Evolutionary conservation across 2,329 filamentous ascomycete genomes (phyloP).

Genomic region (Neonectria punicea): DNA sequence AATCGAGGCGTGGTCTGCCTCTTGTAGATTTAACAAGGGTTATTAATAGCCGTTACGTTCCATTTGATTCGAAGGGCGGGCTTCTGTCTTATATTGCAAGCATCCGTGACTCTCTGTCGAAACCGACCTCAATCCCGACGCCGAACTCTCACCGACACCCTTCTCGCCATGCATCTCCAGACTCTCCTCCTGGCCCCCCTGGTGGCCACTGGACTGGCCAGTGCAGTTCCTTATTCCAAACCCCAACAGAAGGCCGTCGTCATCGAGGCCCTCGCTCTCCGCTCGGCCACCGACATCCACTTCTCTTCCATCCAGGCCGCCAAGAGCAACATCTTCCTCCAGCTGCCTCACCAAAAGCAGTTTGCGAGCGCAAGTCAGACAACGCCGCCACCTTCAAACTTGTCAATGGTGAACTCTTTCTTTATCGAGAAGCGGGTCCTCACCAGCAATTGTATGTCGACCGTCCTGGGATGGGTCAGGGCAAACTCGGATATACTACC

Average conservation of each 20-base stretch:
- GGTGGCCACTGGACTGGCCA: background rate
- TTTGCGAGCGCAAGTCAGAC: slow-evolving; percentile 55
- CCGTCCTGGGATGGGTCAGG: slow-evolving; percentile 68
- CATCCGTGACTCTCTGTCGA: background rate
- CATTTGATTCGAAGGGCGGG: background rate
- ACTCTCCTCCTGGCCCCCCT: background rate
- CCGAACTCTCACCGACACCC: background rate
- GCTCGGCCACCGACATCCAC: slow-evolving; percentile 61
- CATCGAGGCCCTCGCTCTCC: slow-evolving; percentile 63
- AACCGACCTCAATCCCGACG: background rate
- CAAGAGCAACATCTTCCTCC: slow-evolving; percentile 55
- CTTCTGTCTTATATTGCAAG: background rate
- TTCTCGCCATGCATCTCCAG: background rate
- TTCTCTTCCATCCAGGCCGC: slow-evolving; percentile 57
- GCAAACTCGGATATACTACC: slow-evolving; percentile 63
- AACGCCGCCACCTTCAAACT: slow-evolving; percentile 63
- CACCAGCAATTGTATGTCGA: slow-evolving; percentile 64
- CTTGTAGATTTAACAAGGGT: too few relatives aligned
- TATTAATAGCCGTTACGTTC: background rate
- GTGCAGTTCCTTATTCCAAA: background rate
- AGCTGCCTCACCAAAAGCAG: slow-evolving; percentile 58
- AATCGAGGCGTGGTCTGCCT: too few relatives aligned
- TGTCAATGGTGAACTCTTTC: slow-evolving; percentile 55
- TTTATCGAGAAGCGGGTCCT: slow-evolving; percentile 53
- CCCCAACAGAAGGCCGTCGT: slow-evolving; percentile 36